Base-by-base conservation (phyloP, 140 eudicot genomes). In the Anethum foeniculum region DNA sequence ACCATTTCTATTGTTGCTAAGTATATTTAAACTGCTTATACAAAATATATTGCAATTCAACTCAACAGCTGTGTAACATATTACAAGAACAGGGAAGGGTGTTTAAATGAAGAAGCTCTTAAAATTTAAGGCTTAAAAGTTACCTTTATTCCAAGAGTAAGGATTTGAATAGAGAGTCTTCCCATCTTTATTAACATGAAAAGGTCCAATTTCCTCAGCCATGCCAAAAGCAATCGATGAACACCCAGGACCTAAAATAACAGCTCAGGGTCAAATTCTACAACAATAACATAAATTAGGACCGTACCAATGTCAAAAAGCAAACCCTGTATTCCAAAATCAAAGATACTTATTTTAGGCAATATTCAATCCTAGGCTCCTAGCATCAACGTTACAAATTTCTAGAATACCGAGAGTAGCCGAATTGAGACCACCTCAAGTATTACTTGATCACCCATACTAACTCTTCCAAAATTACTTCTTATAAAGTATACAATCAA, bases 121-220 rank as follows among this genome's bases (percentile, higher is more conserved):
- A 64, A 3, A 64, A 1, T 67, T 27, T 28, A 3, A 67, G 43
- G 74, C 10, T 1, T 13, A 28, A 5, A 47, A 47, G 13, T 18
- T 74, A 95, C 99, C 97, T 82, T 83, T 80, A 88, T 90, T 95
- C 99, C 99, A 95, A 76, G 99, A 91, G 79, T 88, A 87, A n/a
- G 91, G 94, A 76, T 95, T 95, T 78, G 87, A 85, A 79, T 92
- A 92, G 75, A 89, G 89, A 39, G 92, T 84, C 85, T 90, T 90
- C 79, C 99, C 94, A 80, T 91, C 97, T 85, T 87, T 88, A 82
- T 92, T 84, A 38, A 93, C 85, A 80, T 92, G 96, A 80, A 95
- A 95, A 51, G 99, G 99, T 19, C 99, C 99, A 48, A 95, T 62
- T 87, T 95, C 99, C 87, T 92, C 99, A 69, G 92, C 99, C 87